Evolutionary conservation across 371 early-diverging fungal genomes (phyloP).

Genomic region (Haplosporangium sp.): DNA sequence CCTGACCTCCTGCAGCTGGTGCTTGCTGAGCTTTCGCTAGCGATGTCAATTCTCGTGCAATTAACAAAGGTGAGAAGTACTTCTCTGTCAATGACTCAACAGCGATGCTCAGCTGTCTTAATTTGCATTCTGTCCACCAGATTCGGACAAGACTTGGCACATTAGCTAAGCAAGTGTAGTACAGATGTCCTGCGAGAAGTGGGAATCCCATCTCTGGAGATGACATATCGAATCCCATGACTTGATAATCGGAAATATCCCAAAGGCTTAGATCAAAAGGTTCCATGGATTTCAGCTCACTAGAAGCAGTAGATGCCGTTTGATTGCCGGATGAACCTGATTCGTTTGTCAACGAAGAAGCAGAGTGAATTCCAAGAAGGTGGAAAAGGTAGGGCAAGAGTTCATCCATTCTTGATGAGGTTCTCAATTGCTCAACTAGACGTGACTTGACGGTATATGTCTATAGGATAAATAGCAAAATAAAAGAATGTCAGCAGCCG

Average conservation of each 20-base stretch:
- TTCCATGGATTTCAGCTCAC: constrained; percentile 27
- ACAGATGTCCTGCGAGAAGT: constrained; percentile 80
- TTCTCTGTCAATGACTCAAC: constrained; percentile 82
- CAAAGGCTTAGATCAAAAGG: constrained; percentile 81
- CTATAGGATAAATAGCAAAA: constrained; percentile 52
- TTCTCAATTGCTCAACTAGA: constrained; percentile 73
- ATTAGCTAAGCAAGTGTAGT: constrained; percentile 70
- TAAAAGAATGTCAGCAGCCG: constrained; percentile 1
- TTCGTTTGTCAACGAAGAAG: constrained; percentile 23
- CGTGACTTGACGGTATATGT: constrained; percentile 80
- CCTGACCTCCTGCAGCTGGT: constrained; percentile 61
- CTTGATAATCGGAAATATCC: constrained; percentile 75
- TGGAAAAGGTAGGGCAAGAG: constrained; percentile 74
- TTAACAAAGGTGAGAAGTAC: constrained; percentile 76
- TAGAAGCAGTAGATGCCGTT: constrained; percentile 12
- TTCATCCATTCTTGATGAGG: constrained; percentile 61
- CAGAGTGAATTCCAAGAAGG: constrained; percentile 72
- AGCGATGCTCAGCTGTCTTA: constrained; percentile 78
- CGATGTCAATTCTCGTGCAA: constrained; percentile 71
- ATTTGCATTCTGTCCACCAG: constrained; percentile 89
- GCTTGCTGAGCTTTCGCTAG: constrained; percentile 59
- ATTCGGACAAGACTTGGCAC: constrained; percentile 81
- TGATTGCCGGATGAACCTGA: constrained; percentile 17
- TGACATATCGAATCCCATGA: constrained; percentile 61
- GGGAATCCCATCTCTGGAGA: constrained; percentile 69